Evolutionary conservation across 495 filamentous ascomycete genomes (phyloP), one percentile per base, ranked within the genome.

Genomic region (Pyrenula aspistea): DNA sequence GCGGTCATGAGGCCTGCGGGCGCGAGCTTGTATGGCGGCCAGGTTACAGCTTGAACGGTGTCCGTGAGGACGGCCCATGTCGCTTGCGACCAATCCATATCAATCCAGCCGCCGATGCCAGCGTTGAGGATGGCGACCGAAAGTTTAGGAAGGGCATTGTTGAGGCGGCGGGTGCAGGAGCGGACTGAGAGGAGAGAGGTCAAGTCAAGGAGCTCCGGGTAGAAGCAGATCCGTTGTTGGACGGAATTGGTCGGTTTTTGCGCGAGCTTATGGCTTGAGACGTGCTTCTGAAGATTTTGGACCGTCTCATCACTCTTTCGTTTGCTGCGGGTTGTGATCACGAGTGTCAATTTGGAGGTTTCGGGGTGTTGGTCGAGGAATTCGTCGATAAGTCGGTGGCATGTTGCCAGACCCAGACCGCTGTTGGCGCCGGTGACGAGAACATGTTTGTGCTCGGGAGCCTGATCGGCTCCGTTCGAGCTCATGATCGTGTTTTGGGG

Each of bases 91-190:
- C 88, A 97, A 68, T 90, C 68, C 42, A 96, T 65, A n/a, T 86
- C 88, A 8, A 71, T 79, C 83, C 88, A 92, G 10, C 87, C 87
- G n/a, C 91, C 91, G 23, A 88, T 79, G 1, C 91, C 94, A 22
- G 93, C 93, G 69, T 96, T 96, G 67, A 91, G 83, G 49, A 97
- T 77, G 10, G 89, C 76, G 2, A 78, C 77, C 65, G 97, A 89
- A 57, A 98, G 76, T 62, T 84, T 84, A 12, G 86, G 83, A 60
- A 86, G 58, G 1, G 68, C 64, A 2, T 62, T 54, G 15, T 72
- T 58, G 23, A 87, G 68, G 36, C 70, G 70, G 36, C 70, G 68
- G 20, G 78, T 71, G n/a, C 83, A 68, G 1, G 61, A 61, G 52
- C 79, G 76, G 10, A 85, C 72, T 8, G 82, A 83, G 55, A 72